Percentiles rank a stretch among this genome's conserved stretches.
Evolutionary conservation across 805 yeast genomes (phyloP).

Genomic region (Hanseniaspora lindneri): DNA sequence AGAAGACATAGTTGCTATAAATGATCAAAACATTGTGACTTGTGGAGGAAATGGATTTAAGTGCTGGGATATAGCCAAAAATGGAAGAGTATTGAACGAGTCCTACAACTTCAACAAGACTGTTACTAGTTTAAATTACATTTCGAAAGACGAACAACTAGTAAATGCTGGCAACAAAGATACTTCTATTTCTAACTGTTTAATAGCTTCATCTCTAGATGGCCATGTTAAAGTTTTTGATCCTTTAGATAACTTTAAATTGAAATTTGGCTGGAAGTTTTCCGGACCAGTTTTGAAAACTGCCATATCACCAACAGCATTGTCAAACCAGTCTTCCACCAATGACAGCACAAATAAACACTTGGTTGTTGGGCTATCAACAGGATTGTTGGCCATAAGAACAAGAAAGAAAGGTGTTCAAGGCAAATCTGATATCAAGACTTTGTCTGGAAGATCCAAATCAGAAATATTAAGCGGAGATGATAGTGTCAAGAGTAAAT

Average conservation of each 20-base stretch:
- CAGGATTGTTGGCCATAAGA: conserved; percentile 79
- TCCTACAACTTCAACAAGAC: conserved; percentile 85
- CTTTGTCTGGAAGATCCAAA: background rate
- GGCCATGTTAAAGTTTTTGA: conserved; percentile 96
- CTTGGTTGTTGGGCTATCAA: conserved; percentile 80
- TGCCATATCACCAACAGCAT: conserved; percentile 70
- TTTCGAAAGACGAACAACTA: conserved; percentile 22
- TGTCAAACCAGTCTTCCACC: conserved; percentile 11
- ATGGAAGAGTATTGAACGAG: conserved; percentile 50
- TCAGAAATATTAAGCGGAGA: background rate
- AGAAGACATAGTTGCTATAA: conserved; percentile 67
- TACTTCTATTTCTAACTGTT: conserved; percentile 32
- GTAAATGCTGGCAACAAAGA: conserved; percentile 16
- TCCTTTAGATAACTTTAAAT: conserved; percentile 65
- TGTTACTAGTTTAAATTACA: conserved; percentile 56
- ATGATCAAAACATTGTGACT: conserved; percentile 59
- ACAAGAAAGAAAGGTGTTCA: conserved; percentile 59
- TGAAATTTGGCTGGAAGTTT: conserved; percentile 93
- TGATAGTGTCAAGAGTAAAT: conserved; percentile 20
- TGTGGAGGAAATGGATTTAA: conserved; percentile 75
- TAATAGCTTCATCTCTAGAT: conserved; percentile 87
- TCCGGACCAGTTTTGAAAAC: conserved; percentile 86
- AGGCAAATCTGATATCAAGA: conserved; percentile 29
- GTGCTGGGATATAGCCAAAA: conserved; percentile 77
- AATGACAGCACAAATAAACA: conserved; percentile 41